phyloP scores from a whole-genome alignment of 192 early-diverging fungal genomes.

The Podila verticillata region DNA sequence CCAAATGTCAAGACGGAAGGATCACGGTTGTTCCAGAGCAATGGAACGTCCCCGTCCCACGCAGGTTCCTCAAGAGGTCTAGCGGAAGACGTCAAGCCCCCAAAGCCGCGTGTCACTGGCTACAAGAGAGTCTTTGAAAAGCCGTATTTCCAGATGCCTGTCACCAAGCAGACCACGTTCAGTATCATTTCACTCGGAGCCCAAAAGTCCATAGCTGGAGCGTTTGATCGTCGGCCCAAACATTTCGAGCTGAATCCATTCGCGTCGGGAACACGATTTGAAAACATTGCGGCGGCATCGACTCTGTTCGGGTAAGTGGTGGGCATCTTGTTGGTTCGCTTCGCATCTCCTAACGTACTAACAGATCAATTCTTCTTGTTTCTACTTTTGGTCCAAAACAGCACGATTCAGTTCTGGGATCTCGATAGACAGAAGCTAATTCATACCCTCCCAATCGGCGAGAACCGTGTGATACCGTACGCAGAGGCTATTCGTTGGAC shows the following conservation, averaged over 20 bases:
- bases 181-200: background rate
- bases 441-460: background rate
- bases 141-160: background rate
- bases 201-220: background rate
- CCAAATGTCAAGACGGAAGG: too few relatives aligned
- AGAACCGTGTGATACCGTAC: slow-evolving; percentile 27
- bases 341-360: background rate
- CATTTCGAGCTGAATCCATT: slow-evolving; percentile 29
- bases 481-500: slow-evolving; percentile 32
- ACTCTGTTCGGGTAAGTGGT: slow-evolving; percentile 18
- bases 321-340: background rate
- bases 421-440: slow-evolving; percentile 13
- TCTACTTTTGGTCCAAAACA: background rate
- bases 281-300: slow-evolving; percentile 19
- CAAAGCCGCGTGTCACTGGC: slow-evolving; percentile 3
- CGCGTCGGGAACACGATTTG: slow-evolving; percentile 20
- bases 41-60: too few relatives aligned
- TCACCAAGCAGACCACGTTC: background rate
- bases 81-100: background rate
- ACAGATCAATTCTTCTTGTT: background rate
- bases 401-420: slow-evolving; percentile 33
- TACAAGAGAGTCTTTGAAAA: background rate
- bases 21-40: too few relatives aligned
- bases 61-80: too few relatives aligned
- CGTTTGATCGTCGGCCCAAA: background rate